Conservation (phyloP, 176 grass and related monocot genomes). For the Alloteropsis semialata region DNA sequence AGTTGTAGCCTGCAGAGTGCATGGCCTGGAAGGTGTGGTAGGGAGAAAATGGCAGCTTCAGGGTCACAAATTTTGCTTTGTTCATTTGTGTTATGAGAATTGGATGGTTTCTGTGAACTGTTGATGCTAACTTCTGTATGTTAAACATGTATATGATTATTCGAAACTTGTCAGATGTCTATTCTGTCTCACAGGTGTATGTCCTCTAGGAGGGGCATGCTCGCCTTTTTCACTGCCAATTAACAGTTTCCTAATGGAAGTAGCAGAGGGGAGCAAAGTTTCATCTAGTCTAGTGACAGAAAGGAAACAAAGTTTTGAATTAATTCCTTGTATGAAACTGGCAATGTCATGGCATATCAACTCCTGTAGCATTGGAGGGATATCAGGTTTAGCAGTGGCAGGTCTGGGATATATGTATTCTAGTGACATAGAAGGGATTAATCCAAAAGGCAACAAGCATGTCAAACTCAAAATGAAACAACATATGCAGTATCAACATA, state of each 20-base stretch:
- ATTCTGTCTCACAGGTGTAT: background rate
- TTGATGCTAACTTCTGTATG: background rate
- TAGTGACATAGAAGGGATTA: background rate
- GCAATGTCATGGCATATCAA: background rate
- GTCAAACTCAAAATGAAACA: no score
- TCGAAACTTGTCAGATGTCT: background rate
- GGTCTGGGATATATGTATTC: background rate
- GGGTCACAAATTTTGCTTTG: background rate
- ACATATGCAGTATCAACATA: no score
- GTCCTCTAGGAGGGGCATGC: background rate
- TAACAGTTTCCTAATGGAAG: background rate
- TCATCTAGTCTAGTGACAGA: background rate
- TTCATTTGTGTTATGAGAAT: background rate
- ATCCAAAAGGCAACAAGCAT: no score
- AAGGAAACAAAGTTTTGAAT: background rate
- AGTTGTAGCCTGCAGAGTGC: background rate
- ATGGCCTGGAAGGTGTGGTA: background rate
- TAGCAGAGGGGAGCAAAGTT: background rate
- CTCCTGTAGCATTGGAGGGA: background rate
- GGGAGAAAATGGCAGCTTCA: background rate
- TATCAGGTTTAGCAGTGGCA: background rate
- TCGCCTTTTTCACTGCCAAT: background rate
- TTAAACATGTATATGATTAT: background rate
- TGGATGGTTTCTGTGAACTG: background rate
- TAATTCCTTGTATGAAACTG: no score